Evolutionary conservation across 495 filamentous ascomycete genomes (phyloP).

Genomic region (Cercophora samala): DNA sequence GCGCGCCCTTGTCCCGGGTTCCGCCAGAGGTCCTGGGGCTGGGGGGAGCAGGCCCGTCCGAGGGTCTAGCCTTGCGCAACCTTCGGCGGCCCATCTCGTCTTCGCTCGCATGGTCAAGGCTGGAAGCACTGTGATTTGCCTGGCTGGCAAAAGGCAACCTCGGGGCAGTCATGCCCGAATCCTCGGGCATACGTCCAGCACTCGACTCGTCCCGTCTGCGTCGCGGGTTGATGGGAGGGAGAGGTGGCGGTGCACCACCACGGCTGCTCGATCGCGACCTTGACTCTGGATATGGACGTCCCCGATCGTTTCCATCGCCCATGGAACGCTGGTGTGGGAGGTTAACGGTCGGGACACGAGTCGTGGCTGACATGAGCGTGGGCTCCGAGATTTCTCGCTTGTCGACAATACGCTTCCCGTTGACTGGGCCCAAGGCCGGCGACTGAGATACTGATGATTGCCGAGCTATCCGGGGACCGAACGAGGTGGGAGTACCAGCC

Average conservation of each 20-base stretch:
- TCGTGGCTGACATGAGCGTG: slow-evolving; percentile 72
- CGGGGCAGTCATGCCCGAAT: slow-evolving; percentile 33
- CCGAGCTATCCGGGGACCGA: slow-evolving; percentile 26
- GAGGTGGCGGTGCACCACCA: slow-evolving; percentile 44
- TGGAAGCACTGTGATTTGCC: slow-evolving; percentile 21
- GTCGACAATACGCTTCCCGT: slow-evolving; percentile 61
- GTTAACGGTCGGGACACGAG: slow-evolving; percentile 63
- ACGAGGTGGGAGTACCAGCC: slow-evolving; percentile 28
- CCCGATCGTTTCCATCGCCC: slow-evolving; percentile 18
- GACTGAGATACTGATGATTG: slow-evolving; percentile 47
- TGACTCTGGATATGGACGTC: slow-evolving; percentile 30
- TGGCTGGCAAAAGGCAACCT: slow-evolving; percentile 25
- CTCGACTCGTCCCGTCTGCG: slow-evolving; percentile 57
- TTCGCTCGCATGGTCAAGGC: slow-evolving; percentile 38
- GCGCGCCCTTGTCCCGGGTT: slow-evolving; percentile 41
- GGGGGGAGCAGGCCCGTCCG: slow-evolving; percentile 45
- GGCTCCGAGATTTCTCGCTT: slow-evolving; percentile 83
- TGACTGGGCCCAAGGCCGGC: slow-evolving; percentile 30
- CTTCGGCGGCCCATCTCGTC: slow-evolving; percentile 50
- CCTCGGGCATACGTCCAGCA: slow-evolving; percentile 51
- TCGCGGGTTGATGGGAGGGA: slow-evolving; percentile 70
- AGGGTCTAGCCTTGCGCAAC: slow-evolving; percentile 46
- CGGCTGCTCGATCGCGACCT: slow-evolving; percentile 42
- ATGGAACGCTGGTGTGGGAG: slow-evolving; percentile 42
- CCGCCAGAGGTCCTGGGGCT: slow-evolving; percentile 42